phyloP scores from a whole-genome alignment of 257 asterid genomes.

The Striga asiatica region DNA sequence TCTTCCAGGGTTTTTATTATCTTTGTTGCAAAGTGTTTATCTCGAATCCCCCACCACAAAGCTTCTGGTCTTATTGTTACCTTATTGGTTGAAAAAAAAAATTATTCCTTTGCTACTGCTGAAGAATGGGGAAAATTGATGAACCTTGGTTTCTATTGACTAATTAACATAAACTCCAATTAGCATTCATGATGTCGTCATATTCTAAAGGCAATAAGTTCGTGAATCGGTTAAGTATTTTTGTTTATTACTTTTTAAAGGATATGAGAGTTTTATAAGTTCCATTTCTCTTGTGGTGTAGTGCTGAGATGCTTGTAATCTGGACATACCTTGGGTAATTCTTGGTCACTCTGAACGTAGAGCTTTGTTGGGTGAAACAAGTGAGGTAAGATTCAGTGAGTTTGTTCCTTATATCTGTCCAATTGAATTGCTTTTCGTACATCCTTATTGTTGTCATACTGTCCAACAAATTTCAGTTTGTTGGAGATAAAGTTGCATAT shows the following conservation, averaged over 20 bases:
- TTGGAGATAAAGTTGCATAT: conserved; percentile 92
- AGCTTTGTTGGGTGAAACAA: conserved; percentile 58
- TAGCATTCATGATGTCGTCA: not conserved
- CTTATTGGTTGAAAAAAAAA: not conserved
- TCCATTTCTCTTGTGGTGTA: conserved; percentile 20
- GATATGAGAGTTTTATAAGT: not conserved
- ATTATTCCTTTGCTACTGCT: not conserved
- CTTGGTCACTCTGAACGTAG: conserved; percentile 98
- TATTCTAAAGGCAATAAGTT: not conserved
- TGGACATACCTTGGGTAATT: conserved; percentile 86
- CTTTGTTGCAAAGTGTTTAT: not conserved
- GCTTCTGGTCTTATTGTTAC: not conserved
- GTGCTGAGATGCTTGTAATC: conserved; percentile 95
- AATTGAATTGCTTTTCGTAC: conserved; percentile 6
- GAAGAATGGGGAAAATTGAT: not conserved
- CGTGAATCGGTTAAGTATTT: not conserved
- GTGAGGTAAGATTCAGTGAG: conserved; percentile 62
- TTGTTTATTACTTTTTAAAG: not conserved
- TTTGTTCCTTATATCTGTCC: not conserved
- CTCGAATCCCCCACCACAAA: not conserved
- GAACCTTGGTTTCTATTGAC: not conserved
- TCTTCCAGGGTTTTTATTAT: not conserved
- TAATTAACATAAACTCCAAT: not conserved
- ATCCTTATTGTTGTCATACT: not conserved
- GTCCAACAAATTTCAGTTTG: conserved; percentile 40